Evolutionary conservation across 345 rosid genomes (phyloP).

Genomic region (Moricandia moricandioides): DNA sequence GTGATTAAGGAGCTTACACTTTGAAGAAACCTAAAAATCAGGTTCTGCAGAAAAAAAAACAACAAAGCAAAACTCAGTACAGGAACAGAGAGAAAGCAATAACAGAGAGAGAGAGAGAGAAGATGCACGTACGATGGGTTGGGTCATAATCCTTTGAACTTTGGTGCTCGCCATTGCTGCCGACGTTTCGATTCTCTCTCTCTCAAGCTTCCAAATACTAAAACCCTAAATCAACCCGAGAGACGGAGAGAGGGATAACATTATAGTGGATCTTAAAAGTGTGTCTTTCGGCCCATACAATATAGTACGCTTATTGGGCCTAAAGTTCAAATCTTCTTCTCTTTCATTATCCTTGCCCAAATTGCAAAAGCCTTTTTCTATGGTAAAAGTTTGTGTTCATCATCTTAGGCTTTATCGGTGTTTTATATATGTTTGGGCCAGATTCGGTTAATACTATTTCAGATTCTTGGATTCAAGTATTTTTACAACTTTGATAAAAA

Average conservation of each 20-base stretch:
- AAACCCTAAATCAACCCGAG: slow-evolving; percentile 16
- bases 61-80: background rate
- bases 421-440: no score
- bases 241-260: background rate
- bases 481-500: no score
- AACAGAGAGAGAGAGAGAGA: background rate
- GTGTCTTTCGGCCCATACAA: background rate
- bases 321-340: background rate
- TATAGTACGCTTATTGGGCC: background rate
- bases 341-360: no score
- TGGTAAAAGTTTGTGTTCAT: no score
- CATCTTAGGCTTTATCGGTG: no score
- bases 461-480: no score
- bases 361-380: no score
- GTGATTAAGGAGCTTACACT: slow-evolving; percentile 50
- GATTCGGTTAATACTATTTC: no score
- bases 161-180: slow-evolving; percentile 80
- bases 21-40: slow-evolving; percentile 94
- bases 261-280: no score
- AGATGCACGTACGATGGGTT: slow-evolving; percentile 54
- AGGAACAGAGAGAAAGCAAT: background rate
- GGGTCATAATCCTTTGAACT: slow-evolving; percentile 84
- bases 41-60: slow-evolving; percentile 54
- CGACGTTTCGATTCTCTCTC: slow-evolving; percentile 5
- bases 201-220: background rate